Evolutionary conservation across 257 asterid species (phyloP).

Genomic region (Ajuga chamaepitys): DNA sequence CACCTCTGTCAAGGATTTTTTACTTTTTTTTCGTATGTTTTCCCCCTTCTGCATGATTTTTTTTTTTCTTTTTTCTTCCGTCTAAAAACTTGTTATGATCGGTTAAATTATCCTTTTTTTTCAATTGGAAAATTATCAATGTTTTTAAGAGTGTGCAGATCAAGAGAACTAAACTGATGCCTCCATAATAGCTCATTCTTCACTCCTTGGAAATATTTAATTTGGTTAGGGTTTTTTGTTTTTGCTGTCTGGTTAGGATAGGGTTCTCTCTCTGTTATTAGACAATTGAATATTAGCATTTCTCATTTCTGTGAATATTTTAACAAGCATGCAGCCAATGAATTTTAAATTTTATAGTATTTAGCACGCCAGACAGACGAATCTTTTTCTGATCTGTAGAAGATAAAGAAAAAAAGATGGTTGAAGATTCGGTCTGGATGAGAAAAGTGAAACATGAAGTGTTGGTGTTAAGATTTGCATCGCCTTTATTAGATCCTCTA

Average conservation of each 20-base stretch:
- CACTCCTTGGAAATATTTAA: neutral
- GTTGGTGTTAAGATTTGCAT: constrained; percentile 13
- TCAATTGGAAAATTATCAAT: neutral
- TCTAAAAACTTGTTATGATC: no score
- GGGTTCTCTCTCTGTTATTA: neutral
- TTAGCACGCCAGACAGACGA: constrained; percentile 20
- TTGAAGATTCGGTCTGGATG: constrained; percentile 29
- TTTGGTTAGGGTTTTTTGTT: constrained; percentile 1
- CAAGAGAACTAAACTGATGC: neutral
- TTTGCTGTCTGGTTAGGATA: neutral
- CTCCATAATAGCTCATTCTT: neutral
- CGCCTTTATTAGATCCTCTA: constrained; percentile 17
- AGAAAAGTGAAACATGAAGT: constrained; percentile 27
- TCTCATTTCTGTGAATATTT: neutral
- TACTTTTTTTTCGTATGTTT: neutral
- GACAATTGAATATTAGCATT: neutral
- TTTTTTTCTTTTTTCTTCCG: neutral
- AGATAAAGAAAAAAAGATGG: constrained; percentile 13
- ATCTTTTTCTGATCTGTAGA: constrained; percentile 20
- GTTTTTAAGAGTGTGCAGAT: neutral
- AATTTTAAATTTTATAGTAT: constrained; percentile 5
- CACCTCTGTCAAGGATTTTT: neutral
- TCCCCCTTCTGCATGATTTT: neutral
- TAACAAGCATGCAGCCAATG: neutral
- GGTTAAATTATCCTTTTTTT: neutral